Evolutionary conservation across 257 asterid species (phyloP).

Genomic region (Ehretia macrophylla): DNA sequence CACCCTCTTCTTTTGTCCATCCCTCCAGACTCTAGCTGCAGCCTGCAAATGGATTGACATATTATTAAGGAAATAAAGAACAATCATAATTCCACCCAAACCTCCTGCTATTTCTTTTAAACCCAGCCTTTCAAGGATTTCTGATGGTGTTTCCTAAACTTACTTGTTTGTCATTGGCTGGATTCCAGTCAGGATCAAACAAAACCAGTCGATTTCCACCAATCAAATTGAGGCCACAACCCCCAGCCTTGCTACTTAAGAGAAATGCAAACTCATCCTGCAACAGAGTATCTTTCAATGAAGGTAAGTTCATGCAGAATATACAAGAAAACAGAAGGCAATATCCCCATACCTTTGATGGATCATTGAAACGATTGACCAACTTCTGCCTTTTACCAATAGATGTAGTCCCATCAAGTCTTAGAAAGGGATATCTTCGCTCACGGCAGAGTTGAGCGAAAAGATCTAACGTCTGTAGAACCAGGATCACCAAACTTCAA

Average conservation of each 20-base stretch:
- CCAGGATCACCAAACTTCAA: slow-evolving; percentile 16
- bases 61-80: neutral
- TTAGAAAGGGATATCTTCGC: slow-evolving; percentile 89
- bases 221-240: slow-evolving; percentile 95
- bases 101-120: neutral
- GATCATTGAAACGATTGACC: slow-evolving; percentile 86
- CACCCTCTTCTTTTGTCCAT: slow-evolving; percentile 98
- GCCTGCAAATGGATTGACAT: slow-evolving; percentile 52
- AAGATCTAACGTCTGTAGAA: slow-evolving; percentile 80
- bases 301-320: slow-evolving; percentile 12
- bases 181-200: slow-evolving; percentile 99
- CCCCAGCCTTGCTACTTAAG: slow-evolving; percentile 98
- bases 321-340: slow-evolving; percentile 16
- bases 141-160: neutral
- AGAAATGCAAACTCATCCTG: slow-evolving; percentile 98
- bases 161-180: slow-evolving; percentile 99
- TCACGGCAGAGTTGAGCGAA: slow-evolving; percentile 95
- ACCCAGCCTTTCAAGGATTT: neutral
- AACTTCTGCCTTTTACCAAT: slow-evolving; percentile 92
- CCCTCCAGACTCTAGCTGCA: slow-evolving; percentile 99
- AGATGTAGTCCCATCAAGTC: slow-evolving; percentile 95
- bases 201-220: slow-evolving; percentile 94
- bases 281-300: slow-evolving; percentile 10
- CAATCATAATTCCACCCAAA: slow-evolving; percentile 1
- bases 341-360: slow-evolving; percentile 51